Evolutionary conservation across 2,329 filamentous ascomycete genomes (phyloP).

Genomic region (Ploettnerulaceae sp.): DNA sequence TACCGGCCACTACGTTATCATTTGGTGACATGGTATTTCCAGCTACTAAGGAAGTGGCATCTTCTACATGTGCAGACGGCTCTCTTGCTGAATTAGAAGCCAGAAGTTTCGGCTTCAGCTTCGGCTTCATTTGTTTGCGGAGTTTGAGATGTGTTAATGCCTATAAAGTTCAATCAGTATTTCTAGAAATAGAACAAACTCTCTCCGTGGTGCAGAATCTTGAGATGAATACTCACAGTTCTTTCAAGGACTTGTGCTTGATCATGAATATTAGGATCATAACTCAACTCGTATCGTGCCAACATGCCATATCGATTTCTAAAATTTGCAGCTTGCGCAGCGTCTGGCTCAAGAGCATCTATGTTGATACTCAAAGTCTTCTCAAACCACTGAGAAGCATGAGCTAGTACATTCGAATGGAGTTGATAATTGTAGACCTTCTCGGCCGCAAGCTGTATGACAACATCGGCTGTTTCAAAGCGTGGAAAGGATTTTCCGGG

Average conservation of each 20-base stretch:
- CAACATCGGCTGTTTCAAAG: slow-evolving; percentile 13
- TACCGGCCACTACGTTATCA: too few species aligned
- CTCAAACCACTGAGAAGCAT: slow-evolving; percentile 13
- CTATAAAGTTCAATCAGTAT: neutral
- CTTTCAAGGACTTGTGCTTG: neutral
- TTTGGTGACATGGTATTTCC: too few species aligned
- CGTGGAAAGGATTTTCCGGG: slow-evolving; percentile 4
- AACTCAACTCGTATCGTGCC: slow-evolving; percentile 9
- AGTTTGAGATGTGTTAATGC: neutral
- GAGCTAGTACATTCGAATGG: slow-evolving; percentile 1
- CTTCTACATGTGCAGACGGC: too few species aligned
- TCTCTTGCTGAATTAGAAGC: neutral
- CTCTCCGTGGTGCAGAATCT: neutral
- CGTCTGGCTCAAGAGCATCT: slow-evolving; percentile 2
- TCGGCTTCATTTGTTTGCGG: neutral
- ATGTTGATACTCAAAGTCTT: neutral
- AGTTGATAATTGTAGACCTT: slow-evolving; percentile 8
- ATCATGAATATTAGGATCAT: neutral
- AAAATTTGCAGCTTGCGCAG: neutral
- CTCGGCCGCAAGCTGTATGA: slow-evolving; percentile 2
- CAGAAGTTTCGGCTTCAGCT: neutral
- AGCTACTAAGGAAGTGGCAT: too few species aligned
- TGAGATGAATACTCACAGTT: slow-evolving; percentile 4
- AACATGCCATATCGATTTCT: neutral
- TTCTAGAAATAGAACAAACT: too few species aligned